Conservation (phyloP, 768 basidiomycete genomes). For the Clathrus columnatus region DNA sequence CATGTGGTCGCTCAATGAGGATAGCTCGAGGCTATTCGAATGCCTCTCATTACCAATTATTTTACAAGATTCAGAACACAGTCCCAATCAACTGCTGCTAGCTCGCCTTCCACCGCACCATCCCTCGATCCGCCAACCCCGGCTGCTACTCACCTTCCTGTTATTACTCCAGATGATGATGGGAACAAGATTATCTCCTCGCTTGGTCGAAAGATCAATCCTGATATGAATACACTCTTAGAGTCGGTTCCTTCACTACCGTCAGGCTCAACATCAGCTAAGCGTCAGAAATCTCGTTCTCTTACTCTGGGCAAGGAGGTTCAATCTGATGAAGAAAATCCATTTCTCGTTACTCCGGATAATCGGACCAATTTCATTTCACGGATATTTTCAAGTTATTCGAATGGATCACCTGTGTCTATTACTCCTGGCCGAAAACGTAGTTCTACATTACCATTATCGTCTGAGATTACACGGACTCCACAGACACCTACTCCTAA, state of each 20-base stretch:
- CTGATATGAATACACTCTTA: conserved; percentile 18
- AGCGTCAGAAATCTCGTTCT: conserved; percentile 1
- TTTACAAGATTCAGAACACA: conserved; percentile 7
- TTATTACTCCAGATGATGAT: not conserved
- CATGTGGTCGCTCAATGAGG: not conserved
- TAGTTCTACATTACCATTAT: not conserved
- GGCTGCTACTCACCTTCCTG: not conserved
- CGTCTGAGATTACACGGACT: not conserved
- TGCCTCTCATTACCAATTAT: conserved; percentile 11
- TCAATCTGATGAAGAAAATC: not conserved
- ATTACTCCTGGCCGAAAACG: not conserved
- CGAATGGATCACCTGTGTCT: no score
- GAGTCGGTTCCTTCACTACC: conserved; percentile 11
- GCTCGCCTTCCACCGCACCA: conserved; percentile 4
- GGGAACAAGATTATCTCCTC: not conserved
- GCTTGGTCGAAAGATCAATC: conserved; percentile 18
- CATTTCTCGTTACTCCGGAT: not conserved
- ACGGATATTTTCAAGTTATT: conserved; percentile 4
- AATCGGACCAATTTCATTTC: conserved; percentile 2
- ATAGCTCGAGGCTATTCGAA: not conserved
- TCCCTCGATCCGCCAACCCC: conserved; percentile 4
- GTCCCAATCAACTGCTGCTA: conserved; percentile 8
- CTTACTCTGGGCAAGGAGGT: not conserved
- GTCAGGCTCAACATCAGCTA: conserved; percentile 10
- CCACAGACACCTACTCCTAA: not conserved